These are phyloP conservation scores for Verticillium klebahnii DNA, from an alignment of 2,329 filamentous ascomycete genomes.

Conservation along the genomic window DNA sequence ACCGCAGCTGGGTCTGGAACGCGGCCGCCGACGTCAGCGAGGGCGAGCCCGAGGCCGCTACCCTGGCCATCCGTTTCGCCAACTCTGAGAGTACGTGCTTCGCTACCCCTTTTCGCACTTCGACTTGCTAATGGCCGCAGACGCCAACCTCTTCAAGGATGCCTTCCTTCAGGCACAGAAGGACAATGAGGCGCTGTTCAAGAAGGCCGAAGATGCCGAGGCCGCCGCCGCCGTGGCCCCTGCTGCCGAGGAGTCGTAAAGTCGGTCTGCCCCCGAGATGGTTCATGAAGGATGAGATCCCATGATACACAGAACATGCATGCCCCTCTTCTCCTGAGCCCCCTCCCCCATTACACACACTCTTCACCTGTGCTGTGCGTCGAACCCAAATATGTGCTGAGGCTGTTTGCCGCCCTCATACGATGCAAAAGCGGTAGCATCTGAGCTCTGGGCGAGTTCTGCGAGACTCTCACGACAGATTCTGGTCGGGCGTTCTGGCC, in stretches of 20 bases:
- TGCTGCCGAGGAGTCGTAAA: conserved; percentile 7
- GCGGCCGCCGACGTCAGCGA: conserved; percentile 96
- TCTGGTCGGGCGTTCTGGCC: neutral
- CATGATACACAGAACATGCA: neutral
- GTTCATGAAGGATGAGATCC: neutral
- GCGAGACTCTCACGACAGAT: neutral
- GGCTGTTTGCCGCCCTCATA: neutral
- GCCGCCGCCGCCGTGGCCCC: conserved; percentile 18
- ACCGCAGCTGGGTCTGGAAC: conserved; percentile 99
- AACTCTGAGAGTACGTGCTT: conserved; percentile 84
- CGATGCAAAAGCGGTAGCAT: neutral
- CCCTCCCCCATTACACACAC: neutral
- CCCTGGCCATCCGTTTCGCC: conserved; percentile 93
- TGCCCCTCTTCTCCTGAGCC: neutral
- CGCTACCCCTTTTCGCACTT: neutral
- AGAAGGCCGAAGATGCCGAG: conserved; percentile 32
- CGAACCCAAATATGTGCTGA: neutral
- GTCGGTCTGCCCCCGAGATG: neutral
- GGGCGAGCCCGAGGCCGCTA: conserved; percentile 93
- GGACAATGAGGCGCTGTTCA: conserved; percentile 88
- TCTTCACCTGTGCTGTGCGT: neutral
- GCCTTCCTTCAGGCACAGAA: conserved; percentile 95
- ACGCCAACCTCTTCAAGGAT: conserved; percentile 97
- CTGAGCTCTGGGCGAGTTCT: neutral
- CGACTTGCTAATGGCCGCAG: conserved; percentile 41